These are phyloP conservation scores for Pythium sp. DNA, from an alignment of 352 stramenopile species.

Conservation along the genomic window DNA sequence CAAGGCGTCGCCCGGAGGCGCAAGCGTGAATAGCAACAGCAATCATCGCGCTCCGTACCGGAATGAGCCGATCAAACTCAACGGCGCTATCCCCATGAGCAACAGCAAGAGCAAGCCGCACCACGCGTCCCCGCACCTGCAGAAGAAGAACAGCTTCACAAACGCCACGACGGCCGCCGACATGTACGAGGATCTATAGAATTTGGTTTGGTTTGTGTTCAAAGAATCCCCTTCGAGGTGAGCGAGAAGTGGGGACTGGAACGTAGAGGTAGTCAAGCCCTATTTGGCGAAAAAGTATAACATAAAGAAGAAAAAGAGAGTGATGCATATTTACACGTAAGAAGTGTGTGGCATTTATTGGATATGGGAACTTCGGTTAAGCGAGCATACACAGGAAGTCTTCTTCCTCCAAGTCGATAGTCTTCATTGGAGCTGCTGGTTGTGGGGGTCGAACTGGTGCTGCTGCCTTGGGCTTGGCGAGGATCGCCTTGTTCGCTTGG, in stretches of 20 bases:
- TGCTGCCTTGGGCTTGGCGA: background rate
- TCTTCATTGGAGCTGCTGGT: background rate
- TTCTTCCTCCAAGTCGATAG: conserved; percentile 44
- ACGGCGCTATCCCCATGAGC: conserved; percentile 8
- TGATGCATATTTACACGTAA: background rate
- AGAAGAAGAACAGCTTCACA: conserved; percentile 34
- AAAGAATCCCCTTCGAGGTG: no score
- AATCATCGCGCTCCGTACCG: background rate
- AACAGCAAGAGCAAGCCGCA: conserved; percentile 10
- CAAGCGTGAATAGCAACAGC: background rate
- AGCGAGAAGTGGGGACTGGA: background rate
- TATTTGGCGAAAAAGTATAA: background rate
- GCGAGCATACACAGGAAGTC: conserved; percentile 54
- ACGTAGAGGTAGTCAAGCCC: background rate
- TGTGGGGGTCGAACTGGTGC: background rate
- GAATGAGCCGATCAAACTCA: conserved; percentile 11
- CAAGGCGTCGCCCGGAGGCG: background rate
- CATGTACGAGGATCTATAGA: conserved; percentile 67
- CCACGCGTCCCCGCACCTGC: conserved; percentile 17
- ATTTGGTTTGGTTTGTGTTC: background rate
- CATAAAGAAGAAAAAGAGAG: background rate
- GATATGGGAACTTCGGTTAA: background rate
- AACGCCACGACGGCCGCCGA: conserved; percentile 44
- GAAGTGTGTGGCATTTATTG: background rate
- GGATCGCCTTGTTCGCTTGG: background rate